These are phyloP conservation scores for Prosopis cineraria DNA, from an alignment of 306 rosid species.

Conservation along the genomic window DNA sequence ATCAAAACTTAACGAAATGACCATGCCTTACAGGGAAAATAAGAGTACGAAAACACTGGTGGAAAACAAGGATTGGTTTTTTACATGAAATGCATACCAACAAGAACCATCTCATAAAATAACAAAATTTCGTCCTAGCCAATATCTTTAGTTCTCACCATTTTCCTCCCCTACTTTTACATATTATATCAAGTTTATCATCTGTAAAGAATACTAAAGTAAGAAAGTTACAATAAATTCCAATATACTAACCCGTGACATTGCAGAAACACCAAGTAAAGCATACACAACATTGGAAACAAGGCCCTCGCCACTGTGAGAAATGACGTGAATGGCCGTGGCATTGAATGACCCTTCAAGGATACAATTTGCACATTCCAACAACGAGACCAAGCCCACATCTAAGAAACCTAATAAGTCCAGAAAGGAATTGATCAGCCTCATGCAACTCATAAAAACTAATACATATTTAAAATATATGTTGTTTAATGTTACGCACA, in stretches of 20 bases:
- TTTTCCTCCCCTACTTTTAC: slow-evolving; percentile 7
- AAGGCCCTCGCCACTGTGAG: slow-evolving; percentile 93
- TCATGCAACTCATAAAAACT: slow-evolving; percentile 8
- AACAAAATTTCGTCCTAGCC: slow-evolving; percentile 19
- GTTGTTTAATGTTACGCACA: neutral
- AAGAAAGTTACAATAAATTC: slow-evolving; percentile 7
- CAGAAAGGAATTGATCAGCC: slow-evolving; percentile 33
- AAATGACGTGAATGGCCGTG: slow-evolving; percentile 70
- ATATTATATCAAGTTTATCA: neutral
- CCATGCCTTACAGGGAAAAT: neutral
- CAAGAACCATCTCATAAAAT: neutral
- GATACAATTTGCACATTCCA: slow-evolving; percentile 58
- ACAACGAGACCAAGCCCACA: slow-evolving; percentile 66
- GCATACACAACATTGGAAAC: slow-evolving; percentile 94
- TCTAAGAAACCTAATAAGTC: slow-evolving; percentile 83
- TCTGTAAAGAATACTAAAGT: slow-evolving; percentile 12
- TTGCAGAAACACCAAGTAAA: slow-evolving; percentile 96
- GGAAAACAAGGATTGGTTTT: slow-evolving; percentile 6
- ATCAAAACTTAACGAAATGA: slow-evolving; percentile 20
- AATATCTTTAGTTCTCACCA: slow-evolving; percentile 19
- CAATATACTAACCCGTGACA: slow-evolving; percentile 77
- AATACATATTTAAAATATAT: neutral
- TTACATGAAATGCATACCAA: slow-evolving; percentile 17
- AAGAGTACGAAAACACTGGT: neutral
- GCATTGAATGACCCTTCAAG: slow-evolving; percentile 71